Evolutionary conservation across 768 basidiomycete species (phyloP).

Genomic region (Russula lepida): DNA sequence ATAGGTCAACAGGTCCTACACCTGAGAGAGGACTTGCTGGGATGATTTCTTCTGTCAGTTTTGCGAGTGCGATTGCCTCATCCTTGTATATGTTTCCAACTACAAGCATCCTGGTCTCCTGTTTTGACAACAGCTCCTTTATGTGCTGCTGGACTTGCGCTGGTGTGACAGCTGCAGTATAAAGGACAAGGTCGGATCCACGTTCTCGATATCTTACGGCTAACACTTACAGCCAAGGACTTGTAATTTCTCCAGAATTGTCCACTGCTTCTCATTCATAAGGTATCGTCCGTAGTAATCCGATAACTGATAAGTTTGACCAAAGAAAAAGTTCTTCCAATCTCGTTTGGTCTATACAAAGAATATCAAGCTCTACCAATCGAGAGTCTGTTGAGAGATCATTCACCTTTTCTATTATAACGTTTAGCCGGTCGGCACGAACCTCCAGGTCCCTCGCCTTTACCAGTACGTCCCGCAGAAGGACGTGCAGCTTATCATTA

Average conservation of each 20-base stretch:
- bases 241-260: constrained; percentile 63
- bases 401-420: constrained; percentile 78
- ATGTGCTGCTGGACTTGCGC: constrained; percentile 64
- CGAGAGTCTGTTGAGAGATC: not conserved
- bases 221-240: constrained; percentile 62
- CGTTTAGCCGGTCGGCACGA: constrained; percentile 60
- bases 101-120: constrained; percentile 65
- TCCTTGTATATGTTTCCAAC: constrained; percentile 81
- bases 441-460: constrained; percentile 57
- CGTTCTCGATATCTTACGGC: not conserved
- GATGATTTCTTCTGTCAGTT: constrained; percentile 62
- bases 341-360: constrained; percentile 53
- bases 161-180: constrained; percentile 52
- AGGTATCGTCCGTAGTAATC: constrained; percentile 69
- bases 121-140: constrained; percentile 47
- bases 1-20: constrained; percentile 41
- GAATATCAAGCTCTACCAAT: not conserved
- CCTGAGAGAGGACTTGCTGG: constrained; percentile 44
- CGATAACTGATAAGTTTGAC: constrained; percentile 72
- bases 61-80: constrained; percentile 67
- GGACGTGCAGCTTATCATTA: constrained; percentile 80
- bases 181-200: not conserved
- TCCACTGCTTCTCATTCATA: constrained; percentile 65
- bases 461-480: constrained; percentile 64
- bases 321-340: constrained; percentile 82